These are phyloP conservation scores for Stephania yunnanensis DNA, from an alignment of 164 flowering plant genomes.

Conservation along the genomic window DNA sequence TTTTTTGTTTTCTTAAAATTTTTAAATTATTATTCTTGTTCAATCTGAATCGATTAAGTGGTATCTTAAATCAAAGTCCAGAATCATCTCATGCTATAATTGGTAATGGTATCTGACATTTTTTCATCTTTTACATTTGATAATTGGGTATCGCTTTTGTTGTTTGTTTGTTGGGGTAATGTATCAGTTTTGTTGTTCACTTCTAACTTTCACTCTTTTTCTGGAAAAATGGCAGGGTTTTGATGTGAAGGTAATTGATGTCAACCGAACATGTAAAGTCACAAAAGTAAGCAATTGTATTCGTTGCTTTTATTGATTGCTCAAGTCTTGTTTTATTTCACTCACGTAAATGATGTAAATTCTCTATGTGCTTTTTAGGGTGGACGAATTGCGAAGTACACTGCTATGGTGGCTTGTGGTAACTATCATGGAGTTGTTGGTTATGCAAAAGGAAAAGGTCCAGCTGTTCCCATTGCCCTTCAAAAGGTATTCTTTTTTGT, in stretches of 20 bases:
- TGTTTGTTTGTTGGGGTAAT: too few relatives aligned
- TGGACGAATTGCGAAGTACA: slow-evolving; percentile 65
- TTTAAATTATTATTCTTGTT: background rate
- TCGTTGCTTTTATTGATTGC: background rate
- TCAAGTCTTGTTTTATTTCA: slow-evolving; percentile 3
- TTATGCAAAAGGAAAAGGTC: slow-evolving; percentile 88
- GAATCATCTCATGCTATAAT: background rate
- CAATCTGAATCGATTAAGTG: background rate
- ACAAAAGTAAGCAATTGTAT: slow-evolving; percentile 55
- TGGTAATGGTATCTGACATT: background rate
- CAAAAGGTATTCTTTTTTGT: slow-evolving; percentile 59
- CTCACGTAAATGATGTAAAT: background rate
- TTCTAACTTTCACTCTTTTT: background rate
- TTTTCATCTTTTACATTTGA: background rate
- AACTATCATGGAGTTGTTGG: slow-evolving; percentile 89
- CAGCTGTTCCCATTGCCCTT: slow-evolving; percentile 69
- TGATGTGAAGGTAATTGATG: slow-evolving; percentile 69
- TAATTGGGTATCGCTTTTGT: background rate
- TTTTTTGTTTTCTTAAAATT: background rate
- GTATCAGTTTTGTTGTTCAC: background rate
- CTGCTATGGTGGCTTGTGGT: slow-evolving; percentile 83
- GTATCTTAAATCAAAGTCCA: background rate
- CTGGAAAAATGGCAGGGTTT: slow-evolving; percentile 70
- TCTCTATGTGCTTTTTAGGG: slow-evolving; percentile 45
- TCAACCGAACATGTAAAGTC: slow-evolving; percentile 84